Base-by-base conservation (phyloP, 2,329 filamentous ascomycete genomes). In the Ceratocystis albifundus region DNA sequence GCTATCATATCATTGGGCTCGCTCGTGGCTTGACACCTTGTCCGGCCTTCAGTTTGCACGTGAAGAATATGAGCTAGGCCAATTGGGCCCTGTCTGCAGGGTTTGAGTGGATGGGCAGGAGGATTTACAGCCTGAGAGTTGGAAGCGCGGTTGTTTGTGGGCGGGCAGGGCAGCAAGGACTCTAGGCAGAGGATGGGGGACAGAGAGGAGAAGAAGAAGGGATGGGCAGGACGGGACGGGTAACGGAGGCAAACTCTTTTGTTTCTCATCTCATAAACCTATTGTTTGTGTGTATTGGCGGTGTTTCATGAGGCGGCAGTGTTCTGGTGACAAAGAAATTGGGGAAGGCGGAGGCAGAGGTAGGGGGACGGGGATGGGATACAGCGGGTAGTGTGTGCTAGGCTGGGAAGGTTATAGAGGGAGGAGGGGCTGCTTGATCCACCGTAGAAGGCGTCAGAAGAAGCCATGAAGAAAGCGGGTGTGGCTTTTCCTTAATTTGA, bases 281-380 rank as follows among this genome's bases (percentile, higher is more conserved):
- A 17, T 28, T 59, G 12, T 30, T 36, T 59, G 55, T 59, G 28
- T 36, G n/a, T 59, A 15, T 32, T 17, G 17, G 55, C 1, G 55
- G 25, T 59, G 55, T 59, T 59, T 59, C 55, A 59, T 36, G 55
- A 36, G 55, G 55, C 28, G 55, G 55, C 28, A n/a, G 28, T 59
- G 28, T 59, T 22, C n/a, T 28, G 55, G 30, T 28, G 8, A 30
- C 25, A 44, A 20, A 28, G 41, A 20, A 63, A 63, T 22, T 17
- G 17, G 28, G 25, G 55, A 8, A 7, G 55, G 28, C 12, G 17
- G n/a, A 59, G 1, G 28, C 2, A 15, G 17, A 10, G 2, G 20
- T 7, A 25, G 10, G 50, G 20, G 28, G 28, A 28, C 5, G n/a
- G 22, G 12, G 50, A 12, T 22, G 20, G 50, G 7, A 22, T 28